A percentile compares a stretch with the other conserved stretches of the same genome.
These are phyloP conservation scores for Myriosclerotinia duriaeana DNA, from an alignment of 2,329 filamentous ascomycete genomes.

Conservation along the genomic window DNA sequence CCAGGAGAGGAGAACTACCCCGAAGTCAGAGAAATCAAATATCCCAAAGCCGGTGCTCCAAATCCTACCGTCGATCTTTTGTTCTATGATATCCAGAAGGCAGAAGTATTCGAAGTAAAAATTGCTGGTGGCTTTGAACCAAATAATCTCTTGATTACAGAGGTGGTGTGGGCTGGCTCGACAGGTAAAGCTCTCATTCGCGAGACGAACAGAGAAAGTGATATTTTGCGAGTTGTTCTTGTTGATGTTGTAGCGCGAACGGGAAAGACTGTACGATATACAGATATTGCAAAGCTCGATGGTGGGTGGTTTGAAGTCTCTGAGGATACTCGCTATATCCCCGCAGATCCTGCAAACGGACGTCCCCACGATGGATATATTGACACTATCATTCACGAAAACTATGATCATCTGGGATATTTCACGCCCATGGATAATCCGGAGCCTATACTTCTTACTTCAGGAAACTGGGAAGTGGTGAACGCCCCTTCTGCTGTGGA, in stretches of 20 bases:
- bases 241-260: slow-evolving; percentile 73
- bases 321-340: slow-evolving; percentile 80
- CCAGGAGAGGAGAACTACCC: slow-evolving; percentile 84
- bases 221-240: slow-evolving; percentile 82
- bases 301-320: slow-evolving; percentile 97
- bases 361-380: slow-evolving; percentile 85
- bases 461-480: slow-evolving; percentile 89
- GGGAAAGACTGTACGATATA: slow-evolving; percentile 75
- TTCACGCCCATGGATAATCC: slow-evolving; percentile 84
- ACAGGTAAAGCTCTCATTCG: slow-evolving; percentile 77
- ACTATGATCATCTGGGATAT: slow-evolving; percentile 89
- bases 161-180: slow-evolving; percentile 82
- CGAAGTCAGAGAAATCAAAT: slow-evolving; percentile 89
- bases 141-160: slow-evolving; percentile 85
- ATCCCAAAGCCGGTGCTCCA: slow-evolving; percentile 90
- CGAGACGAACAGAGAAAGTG: slow-evolving; percentile 91
- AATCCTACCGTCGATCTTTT: slow-evolving; percentile 87
- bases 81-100: slow-evolving; percentile 81
- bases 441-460: slow-evolving; percentile 80
- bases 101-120: slow-evolving; percentile 76
- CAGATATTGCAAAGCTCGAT: slow-evolving; percentile 81
- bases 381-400: slow-evolving; percentile 82
- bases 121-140: slow-evolving; percentile 76
- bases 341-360: slow-evolving; percentile 74
- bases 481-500: slow-evolving; percentile 82